Evolutionary conservation across 371 early-diverging fungal species (phyloP), one percentile per base, ranked within the genome.

Genomic region (Syncephalastrum contaminatum): DNA sequence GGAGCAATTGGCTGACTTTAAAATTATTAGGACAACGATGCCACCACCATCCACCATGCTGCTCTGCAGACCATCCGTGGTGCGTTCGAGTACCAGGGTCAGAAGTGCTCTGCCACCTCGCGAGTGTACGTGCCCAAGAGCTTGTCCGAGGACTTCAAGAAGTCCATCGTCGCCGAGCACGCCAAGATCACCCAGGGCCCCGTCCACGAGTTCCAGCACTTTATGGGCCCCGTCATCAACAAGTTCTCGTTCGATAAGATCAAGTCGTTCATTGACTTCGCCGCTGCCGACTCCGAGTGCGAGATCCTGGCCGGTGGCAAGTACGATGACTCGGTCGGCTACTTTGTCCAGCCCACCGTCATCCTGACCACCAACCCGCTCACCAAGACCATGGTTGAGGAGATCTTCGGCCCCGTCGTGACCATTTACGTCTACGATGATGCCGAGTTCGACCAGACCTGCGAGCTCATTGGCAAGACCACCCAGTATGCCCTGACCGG

Each of bases 371-470:
- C 86, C 65, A 85, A 95, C 69, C 92, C 92, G 56, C 69, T 85
- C 55, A 81, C 88, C 53, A 90, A 89, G 75, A 94, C 95, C 40
- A 86, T 98, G 87, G 82, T 67, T 20, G 93, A 96, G 59, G 99
- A 98, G 75, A 93, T 98, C 69, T 98, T 98, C 69, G 99, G 98
- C 20, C 98, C 99, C 48, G 94, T 97, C n/a, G 76, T 97, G 39
- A 97, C 98, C 54, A 78, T 93, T 66, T 94, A 92, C 67, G 93
- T 92, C 19, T 96, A 98, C 72, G 88, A 88, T 42, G 92, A 88
- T 47, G 86, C 82, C 45, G 82, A 97, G 49, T 91, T 87, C 56
- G 90, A 88, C 50, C 58, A 75, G 27, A 84, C 83, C 44, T 77
- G 93, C 48, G 82, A 91, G 59, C 64, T 93, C 51, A 84, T 94